Percentiles rank a stretch among this genome's conserved stretches.
Evolutionary conservation across 75 land plant species (phyloP).

Genomic region (Selaginella tamariscina): DNA sequence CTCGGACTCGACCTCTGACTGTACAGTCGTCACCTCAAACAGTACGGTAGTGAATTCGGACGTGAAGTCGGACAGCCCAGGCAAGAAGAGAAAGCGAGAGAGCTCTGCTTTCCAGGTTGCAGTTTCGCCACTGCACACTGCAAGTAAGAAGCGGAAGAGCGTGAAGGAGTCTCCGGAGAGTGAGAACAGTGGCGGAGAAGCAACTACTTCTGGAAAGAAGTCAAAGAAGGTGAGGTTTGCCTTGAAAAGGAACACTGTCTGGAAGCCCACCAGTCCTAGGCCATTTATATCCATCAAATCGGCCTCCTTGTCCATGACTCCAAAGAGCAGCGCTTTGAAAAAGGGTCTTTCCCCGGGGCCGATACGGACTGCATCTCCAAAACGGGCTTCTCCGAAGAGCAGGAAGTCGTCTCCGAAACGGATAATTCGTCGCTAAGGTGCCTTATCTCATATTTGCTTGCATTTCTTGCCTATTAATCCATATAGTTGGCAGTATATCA

Average conservation of each 20-base stretch:
- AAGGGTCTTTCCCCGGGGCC: constrained; percentile 86
- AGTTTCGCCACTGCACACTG: constrained; percentile 5
- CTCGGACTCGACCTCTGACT: neutral
- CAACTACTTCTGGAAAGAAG: constrained; percentile 27
- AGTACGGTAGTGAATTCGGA: neutral
- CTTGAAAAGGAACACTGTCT: constrained; percentile 66
- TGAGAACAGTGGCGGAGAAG: constrained; percentile 15
- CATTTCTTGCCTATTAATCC: too few species aligned
- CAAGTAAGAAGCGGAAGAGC: constrained; percentile 10
- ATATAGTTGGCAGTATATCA: too few species aligned
- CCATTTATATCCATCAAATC: constrained; percentile 63
- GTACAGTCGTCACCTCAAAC: neutral
- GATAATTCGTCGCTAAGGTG: too few species aligned
- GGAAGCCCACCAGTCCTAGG: constrained; percentile 72
- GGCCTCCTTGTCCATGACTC: constrained; percentile 64
- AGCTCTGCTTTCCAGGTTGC: neutral
- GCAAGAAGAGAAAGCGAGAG: constrained; percentile 20
- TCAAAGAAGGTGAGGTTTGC: constrained; percentile 76
- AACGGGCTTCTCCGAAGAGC: neutral
- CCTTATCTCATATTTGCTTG: too few species aligned
- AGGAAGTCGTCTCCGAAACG: neutral
- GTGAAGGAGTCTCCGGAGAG: neutral
- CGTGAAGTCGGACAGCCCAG: neutral
- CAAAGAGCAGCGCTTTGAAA: constrained; percentile 88
- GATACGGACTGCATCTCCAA: constrained; percentile 22